These are phyloP conservation scores for Botrytis paeoniae DNA, from an alignment of 2,329 filamentous ascomycete genomes.

Conservation along the genomic window DNA sequence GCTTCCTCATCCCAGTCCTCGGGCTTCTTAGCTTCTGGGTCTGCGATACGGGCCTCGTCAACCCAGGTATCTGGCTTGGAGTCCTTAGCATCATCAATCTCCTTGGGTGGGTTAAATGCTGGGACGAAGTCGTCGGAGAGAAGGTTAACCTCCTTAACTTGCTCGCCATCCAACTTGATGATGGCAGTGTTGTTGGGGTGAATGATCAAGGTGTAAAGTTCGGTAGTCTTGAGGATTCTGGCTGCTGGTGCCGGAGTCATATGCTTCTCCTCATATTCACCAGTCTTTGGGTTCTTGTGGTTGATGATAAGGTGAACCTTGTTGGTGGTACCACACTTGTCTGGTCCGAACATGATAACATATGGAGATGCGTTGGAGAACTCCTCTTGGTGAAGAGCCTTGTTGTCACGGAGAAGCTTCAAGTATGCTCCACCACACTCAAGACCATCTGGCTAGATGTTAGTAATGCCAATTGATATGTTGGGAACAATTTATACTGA, in stretches of 20 bases:
- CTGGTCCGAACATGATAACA: conserved; percentile 99
- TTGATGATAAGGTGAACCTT: conserved; percentile 99
- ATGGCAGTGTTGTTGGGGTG: conserved; percentile 94
- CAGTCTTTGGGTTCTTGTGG: conserved; percentile 99
- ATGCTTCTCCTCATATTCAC: conserved; percentile 99
- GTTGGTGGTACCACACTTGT: conserved; percentile 99
- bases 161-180: conserved; percentile 87
- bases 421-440: conserved; percentile 98
- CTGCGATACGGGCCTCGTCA: conserved; percentile 84
- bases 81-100: conserved; percentile 94
- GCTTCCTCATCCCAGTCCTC: conserved; percentile 99
- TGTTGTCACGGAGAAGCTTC: conserved; percentile 98
- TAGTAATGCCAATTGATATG: conserved; percentile 33
- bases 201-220: conserved; percentile 95
- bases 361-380: conserved; percentile 97
- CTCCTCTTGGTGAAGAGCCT: conserved; percentile 93
- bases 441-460: conserved; percentile 66
- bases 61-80: conserved; percentile 95
- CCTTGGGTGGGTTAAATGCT: conserved; percentile 86
- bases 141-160: conserved; percentile 83
- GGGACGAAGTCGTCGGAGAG: conserved; percentile 84
- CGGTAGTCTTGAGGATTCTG: conserved; percentile 84
- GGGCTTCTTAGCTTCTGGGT: conserved; percentile 92
- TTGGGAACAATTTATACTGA: conserved; percentile 49
- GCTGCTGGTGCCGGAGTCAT: conserved; percentile 78